Base-by-base conservation (phyloP, 495 filamentous ascomycete species). In the Annulohypoxylon stygium region DNA sequence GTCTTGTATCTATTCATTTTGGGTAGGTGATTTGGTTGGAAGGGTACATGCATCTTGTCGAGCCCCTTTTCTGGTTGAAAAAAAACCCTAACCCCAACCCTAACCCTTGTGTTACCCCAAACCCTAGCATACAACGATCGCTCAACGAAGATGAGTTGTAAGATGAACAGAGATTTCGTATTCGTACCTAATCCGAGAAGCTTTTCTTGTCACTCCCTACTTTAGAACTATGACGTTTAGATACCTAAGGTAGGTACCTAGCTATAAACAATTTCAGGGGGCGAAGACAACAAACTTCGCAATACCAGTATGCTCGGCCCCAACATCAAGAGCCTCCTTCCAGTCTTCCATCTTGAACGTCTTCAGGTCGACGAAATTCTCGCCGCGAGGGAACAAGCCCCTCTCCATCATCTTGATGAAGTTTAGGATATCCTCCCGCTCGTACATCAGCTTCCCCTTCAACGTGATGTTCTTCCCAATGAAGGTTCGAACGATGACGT, bases 381-480 rank as follows among this genome's bases (percentile, higher is more conserved):
- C 51, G 0, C 78, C 79, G 4, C 57, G 62, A 14, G 79, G 79
- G 43, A 80, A 80, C 33, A 80, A 30, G 2, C 79, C 79, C 48
- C 58, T 68, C 57, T 80, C 76, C 18, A 80, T 39, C 76, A 81
- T 76, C 73, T 79, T 80, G 9, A 77, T 30, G 39, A 77, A 70
- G n/a, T 61, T 59, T 3, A 75, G n/a, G 11, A 79, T 76, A 33
- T 77, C 78, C 16, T 80, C 76, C 9, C 79, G 73, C 45, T 78
- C 64, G 60, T 79, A 81, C 83, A 85, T 85, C 51, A 80, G 69
- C 60, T 82, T 81, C 18, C 82, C 83, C 25, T 78, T 80, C 2
- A 84, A 34, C 7, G 74, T 67, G 11, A 83, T 75, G 51, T 78
- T 75, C 30, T 58, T 72, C 4, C 53, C 33, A 36, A 83, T 69